A percentile compares a stretch with the other conserved stretches of the same genome.
Evolutionary conservation across 495 filamentous ascomycete species (phyloP).

Genomic region (Xeromyces bisporus): DNA sequence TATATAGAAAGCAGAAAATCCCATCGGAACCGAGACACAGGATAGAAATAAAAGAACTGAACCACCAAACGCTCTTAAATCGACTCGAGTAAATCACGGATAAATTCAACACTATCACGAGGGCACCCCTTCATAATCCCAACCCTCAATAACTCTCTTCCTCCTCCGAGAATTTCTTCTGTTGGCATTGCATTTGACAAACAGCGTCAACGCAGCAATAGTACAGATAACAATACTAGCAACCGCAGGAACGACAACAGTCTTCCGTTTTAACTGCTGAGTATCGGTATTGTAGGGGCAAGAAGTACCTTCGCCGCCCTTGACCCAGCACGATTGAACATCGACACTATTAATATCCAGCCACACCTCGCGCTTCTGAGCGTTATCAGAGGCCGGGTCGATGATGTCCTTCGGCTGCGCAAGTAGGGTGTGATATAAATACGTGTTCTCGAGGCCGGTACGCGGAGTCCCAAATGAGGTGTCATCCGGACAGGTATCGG

Average conservation of each 20-base stretch:
- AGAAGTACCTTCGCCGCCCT: slow-evolving; percentile 26
- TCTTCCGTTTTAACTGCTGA: slow-evolving; percentile 20
- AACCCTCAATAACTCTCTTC: slow-evolving; percentile 36
- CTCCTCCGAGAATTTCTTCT: slow-evolving; percentile 32
- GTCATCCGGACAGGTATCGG: slow-evolving; percentile 21
- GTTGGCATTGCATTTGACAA: slow-evolving; percentile 48
- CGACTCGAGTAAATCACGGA: too few relatives aligned
- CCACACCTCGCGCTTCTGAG: slow-evolving; percentile 24
- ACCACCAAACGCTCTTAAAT: too few relatives aligned
- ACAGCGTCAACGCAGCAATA: slow-evolving; percentile 40
- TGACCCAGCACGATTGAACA: slow-evolving; percentile 40
- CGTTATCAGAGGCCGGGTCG: slow-evolving; percentile 11
- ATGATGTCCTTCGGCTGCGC: slow-evolving; percentile 9
- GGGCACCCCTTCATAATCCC: slow-evolving; percentile 53
- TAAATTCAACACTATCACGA: too few relatives aligned
- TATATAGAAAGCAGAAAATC: too few relatives aligned
- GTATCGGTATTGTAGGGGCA: slow-evolving; percentile 36
- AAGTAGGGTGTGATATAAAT: slow-evolving; percentile 26
- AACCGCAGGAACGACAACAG: slow-evolving; percentile 41
- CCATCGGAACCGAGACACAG: too few relatives aligned
- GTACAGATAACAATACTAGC: slow-evolving; percentile 42
- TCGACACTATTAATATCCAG: slow-evolving; percentile 43
- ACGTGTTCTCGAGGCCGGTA: slow-evolving; percentile 44
- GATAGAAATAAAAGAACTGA: too few relatives aligned
- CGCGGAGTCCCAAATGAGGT: slow-evolving; percentile 35